A percentile compares a stretch with the other conserved stretches of the same genome.
These are phyloP conservation scores for Sarocladium oryzae DNA, from an alignment of 2,329 filamentous ascomycete species.

Conservation along the genomic window DNA sequence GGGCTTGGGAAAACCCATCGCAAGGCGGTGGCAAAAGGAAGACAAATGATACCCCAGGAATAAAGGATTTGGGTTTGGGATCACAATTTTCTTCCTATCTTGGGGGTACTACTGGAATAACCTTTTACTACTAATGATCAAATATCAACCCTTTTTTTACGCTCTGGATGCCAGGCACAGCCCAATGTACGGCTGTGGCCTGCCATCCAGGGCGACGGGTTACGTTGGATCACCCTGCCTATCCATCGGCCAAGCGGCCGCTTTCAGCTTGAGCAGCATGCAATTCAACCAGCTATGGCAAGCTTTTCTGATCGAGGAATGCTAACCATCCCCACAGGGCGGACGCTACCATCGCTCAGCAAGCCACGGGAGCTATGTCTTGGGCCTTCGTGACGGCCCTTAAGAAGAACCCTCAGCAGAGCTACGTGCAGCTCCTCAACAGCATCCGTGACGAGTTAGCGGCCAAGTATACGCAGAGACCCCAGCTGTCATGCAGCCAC, in stretches of 20 bases:
- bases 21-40: constrained; percentile 2
- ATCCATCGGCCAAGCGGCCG: background rate
- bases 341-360: constrained; percentile 82
- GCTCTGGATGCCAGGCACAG: constrained; percentile 36
- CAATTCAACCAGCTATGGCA: constrained; percentile 12
- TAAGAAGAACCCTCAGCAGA: constrained; percentile 96
- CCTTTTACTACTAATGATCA: background rate
- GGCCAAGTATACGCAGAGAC: constrained; percentile 86
- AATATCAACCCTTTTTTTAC: constrained; percentile 16
- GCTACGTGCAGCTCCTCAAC: constrained; percentile 93
- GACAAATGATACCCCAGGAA: background rate
- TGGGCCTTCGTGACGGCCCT: constrained; percentile 92
- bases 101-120: background rate
- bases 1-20: background rate
- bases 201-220: constrained; percentile 40
- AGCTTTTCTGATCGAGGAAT: background rate
- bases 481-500: constrained; percentile 94
- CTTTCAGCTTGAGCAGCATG: constrained; percentile 7
- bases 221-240: constrained; percentile 30
- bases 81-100: background rate
- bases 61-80: background rate
- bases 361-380: constrained; percentile 96
- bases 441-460: constrained; percentile 90
- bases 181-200: constrained; percentile 24
- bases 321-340: constrained; percentile 47